Conservation (phyloP, 2,329 filamentous ascomycete genomes). For the Botryotinia narcissicola region DNA sequence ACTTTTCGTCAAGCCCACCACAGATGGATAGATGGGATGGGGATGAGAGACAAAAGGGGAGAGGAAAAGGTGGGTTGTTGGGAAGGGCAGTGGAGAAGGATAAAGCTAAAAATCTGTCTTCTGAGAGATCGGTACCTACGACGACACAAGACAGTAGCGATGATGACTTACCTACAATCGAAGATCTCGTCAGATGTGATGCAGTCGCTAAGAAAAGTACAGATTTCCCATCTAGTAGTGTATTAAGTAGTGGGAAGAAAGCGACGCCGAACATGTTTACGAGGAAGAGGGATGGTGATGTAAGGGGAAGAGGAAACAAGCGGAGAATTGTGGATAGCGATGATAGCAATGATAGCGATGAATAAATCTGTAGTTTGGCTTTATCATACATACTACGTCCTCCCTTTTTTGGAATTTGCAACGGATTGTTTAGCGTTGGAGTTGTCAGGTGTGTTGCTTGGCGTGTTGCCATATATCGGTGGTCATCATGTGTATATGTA, state of each 20-base stretch:
- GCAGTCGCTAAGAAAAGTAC: neutral
- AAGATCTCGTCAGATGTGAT: conserved; percentile 6
- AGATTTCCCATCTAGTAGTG: neutral
- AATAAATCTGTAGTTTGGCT: neutral
- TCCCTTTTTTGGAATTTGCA: neutral
- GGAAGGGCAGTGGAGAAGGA: neutral
- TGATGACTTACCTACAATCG: conserved; percentile 24
- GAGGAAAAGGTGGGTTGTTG: neutral
- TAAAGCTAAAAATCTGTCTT: neutral
- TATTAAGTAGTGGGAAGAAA: neutral
- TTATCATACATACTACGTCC: neutral
- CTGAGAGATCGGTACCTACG: neutral
- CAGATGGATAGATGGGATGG: conserved; percentile 1
- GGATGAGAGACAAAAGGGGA: neutral
- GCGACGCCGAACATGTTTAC: conserved; percentile 18
- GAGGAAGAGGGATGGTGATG: conserved; percentile 3
- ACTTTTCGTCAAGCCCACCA: conserved; percentile 9
- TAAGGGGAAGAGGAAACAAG: neutral
- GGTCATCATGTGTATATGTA: neutral
- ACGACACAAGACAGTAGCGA: conserved; percentile 40
- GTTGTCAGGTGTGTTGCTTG: neutral
- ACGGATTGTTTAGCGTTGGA: neutral
- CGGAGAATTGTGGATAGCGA: conserved; percentile 14
- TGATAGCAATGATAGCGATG: conserved; percentile 14
- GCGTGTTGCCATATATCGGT: neutral